phyloP scores from a whole-genome alignment of 2,329 filamentous ascomycete genomes.

The Colletotrichum shisoi region DNA sequence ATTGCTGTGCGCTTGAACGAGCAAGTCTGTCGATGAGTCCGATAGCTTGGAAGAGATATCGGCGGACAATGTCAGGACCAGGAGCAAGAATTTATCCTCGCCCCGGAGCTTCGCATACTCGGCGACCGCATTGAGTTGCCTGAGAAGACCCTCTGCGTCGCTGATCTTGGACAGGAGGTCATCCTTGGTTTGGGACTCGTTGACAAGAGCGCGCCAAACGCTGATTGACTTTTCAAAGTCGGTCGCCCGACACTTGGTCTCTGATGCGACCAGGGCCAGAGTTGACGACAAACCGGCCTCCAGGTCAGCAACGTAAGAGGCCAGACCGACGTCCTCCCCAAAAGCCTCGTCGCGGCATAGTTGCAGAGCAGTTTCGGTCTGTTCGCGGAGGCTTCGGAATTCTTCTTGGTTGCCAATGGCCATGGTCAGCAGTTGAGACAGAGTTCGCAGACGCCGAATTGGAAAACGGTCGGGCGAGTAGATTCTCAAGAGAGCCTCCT shows the following conservation, averaged over 20 bases:
- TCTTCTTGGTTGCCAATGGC: conserved; percentile 57
- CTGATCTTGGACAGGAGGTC: conserved; percentile 59
- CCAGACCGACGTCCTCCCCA: conserved; percentile 57
- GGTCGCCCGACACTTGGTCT: conserved; percentile 45
- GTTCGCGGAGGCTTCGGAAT: conserved; percentile 51
- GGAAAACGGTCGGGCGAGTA: conserved; percentile 61
- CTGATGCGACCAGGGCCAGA: conserved; percentile 52
- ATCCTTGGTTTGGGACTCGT: conserved; percentile 50
- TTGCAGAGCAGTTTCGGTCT: conserved; percentile 51
- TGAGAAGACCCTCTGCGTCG: conserved; percentile 58
- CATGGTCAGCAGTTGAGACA: conserved; percentile 59
- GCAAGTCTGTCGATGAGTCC: conserved; percentile 49
- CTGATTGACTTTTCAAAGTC: conserved; percentile 51
- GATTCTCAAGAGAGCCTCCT: conserved; percentile 58
- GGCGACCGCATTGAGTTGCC: conserved; percentile 59
- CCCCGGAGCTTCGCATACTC: conserved; percentile 63
- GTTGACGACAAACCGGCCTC: conserved; percentile 56
- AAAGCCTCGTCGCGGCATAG: conserved; percentile 50
- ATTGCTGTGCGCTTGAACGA: conserved; percentile 57
- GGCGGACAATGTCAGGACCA: conserved; percentile 57
- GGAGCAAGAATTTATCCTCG: conserved; percentile 56
- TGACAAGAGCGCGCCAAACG: conserved; percentile 56
- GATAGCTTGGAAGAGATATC: conserved; percentile 51
- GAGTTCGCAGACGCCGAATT: conserved; percentile 60
- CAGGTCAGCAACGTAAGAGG: conserved; percentile 59